Base-by-base conservation (phyloP, 2,329 filamentous ascomycete genomes). In the Cladosporium sp. region DNA sequence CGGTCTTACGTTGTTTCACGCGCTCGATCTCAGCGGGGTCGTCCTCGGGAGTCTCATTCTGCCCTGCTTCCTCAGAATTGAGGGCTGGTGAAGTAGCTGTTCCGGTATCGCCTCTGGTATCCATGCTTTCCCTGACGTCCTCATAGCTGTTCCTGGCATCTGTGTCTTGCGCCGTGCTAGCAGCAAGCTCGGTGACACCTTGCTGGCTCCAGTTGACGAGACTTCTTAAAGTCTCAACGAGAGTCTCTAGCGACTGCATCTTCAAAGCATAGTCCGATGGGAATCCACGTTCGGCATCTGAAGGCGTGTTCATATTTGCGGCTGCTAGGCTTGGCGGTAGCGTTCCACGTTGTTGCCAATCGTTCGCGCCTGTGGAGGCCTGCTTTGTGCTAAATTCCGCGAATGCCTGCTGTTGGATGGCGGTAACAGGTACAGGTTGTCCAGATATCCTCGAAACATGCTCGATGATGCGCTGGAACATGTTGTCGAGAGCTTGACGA, bases 21-120 rank as follows among this genome's bases (percentile, higher is more conserved):
- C 91, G 96, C 74, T 98, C 95, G n/a, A 99, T 83, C 73, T 97
- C 90, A 68, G 89, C 92, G 0, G 94, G 94, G 74, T 99, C 95
- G 74, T 99, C 96, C 66, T 97, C 93, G 1, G 80, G 80, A 12
- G 80, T 80, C 34, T 74, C 72, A 10, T 68, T 65, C 12, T 67
- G 66, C 10, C 68, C 66, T 6, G 64, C 63, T 75, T 78, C 65
- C 88, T 86, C 49, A 8, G 64, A 60, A 36, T 65, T 65, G 14
- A 65, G 55, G 15, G 57, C 49, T 36, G 64, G 64, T n/a, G 58
- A 61, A n/a, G 41, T 44, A 4, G 90, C 90, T 1, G 84, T 86
- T 70, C 83, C 82, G 73, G 69, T 86, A 82, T 63, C 74, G 14
- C 62, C 70, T 54, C 80, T 88, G 21, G 83, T 91, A 64, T 99